Conservation (phyloP, 2,329 filamentous ascomycete species). For the Xylaria sp. region DNA sequence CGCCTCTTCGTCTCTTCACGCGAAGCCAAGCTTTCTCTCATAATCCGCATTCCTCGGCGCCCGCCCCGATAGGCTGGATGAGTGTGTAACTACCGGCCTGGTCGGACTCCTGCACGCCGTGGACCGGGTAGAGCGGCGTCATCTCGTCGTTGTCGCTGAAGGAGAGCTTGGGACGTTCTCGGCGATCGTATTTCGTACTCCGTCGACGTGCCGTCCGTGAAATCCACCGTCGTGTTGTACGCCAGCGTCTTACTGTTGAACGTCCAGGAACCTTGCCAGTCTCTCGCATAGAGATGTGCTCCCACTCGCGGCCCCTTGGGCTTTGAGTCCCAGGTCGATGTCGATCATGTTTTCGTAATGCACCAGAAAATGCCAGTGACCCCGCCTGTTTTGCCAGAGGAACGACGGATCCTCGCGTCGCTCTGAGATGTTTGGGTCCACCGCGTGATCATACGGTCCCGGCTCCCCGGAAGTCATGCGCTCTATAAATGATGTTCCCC, state of each 20-base stretch:
- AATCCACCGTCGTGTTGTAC: conserved; percentile 29
- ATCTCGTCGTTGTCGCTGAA: conserved; percentile 43
- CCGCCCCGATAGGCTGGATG: conserved; percentile 36
- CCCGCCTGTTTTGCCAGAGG: conserved; percentile 29
- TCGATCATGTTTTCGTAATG: conserved; percentile 26
- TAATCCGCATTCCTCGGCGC: conserved; percentile 8
- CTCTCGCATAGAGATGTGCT: conserved; percentile 24
- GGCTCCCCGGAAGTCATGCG: conserved; percentile 25
- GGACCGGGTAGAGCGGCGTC: conserved; percentile 43
- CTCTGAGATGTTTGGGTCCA: conserved; percentile 25
- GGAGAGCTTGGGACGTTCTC: conserved; percentile 45
- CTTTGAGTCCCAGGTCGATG: conserved; percentile 24
- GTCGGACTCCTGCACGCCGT: conserved; percentile 41
- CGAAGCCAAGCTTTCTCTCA: conserved; percentile 17
- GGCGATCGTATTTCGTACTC: conserved; percentile 40
- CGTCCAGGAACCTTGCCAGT: conserved; percentile 23
- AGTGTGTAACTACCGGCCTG: conserved; percentile 35
- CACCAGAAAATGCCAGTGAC: conserved; percentile 29
- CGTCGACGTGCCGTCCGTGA: conserved; percentile 37
- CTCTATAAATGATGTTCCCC: conserved; percentile 34
- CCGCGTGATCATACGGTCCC: conserved; percentile 25
- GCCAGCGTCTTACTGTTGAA: conserved; percentile 23
- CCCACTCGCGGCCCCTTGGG: conserved; percentile 28
- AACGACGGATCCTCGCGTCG: conserved; percentile 30
- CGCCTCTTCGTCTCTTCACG: background rate